phyloP scores from a whole-genome alignment of 768 basidiomycete genomes.

The Serendipita sp. region DNA sequence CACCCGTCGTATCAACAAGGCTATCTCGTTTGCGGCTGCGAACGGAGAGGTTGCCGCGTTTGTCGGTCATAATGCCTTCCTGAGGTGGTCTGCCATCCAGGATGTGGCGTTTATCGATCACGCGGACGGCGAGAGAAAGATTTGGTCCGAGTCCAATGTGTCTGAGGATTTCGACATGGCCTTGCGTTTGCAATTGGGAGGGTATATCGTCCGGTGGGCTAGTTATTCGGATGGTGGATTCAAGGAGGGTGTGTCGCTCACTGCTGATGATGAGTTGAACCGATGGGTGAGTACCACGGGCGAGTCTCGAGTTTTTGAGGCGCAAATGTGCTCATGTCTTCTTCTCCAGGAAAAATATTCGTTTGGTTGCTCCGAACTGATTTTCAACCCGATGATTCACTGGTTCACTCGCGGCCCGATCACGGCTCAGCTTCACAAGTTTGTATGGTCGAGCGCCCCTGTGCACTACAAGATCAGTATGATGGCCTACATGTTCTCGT shows the following conservation, averaged over 20 bases:
- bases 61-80: constrained; percentile 70
- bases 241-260: constrained; percentile 83
- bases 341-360: not conserved
- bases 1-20: constrained; percentile 72
- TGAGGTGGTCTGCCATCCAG: constrained; percentile 44
- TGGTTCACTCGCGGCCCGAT: constrained; percentile 76
- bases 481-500: constrained; percentile 46
- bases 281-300: constrained; percentile 84
- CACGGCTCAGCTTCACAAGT: constrained; percentile 60
- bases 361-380: constrained; percentile 27
- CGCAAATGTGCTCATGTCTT: not conserved
- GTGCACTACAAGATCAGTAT: constrained; percentile 73
- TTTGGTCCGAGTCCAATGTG: constrained; percentile 53
- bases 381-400: constrained; percentile 67
- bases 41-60: constrained; percentile 75
- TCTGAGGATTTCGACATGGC: constrained; percentile 62
- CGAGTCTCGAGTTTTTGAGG: constrained; percentile 18
- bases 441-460: constrained; percentile 62
- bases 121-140: constrained; percentile 34
- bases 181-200: constrained; percentile 43
- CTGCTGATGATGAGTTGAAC: constrained; percentile 80
- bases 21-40: constrained; percentile 62
- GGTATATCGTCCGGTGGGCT: constrained; percentile 71
- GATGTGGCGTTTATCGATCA: constrained; percentile 39
- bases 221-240: constrained; percentile 75